Conservation (phyloP, 371 early-diverging fungal genomes). For the Apophysomyces ossiformis region DNA sequence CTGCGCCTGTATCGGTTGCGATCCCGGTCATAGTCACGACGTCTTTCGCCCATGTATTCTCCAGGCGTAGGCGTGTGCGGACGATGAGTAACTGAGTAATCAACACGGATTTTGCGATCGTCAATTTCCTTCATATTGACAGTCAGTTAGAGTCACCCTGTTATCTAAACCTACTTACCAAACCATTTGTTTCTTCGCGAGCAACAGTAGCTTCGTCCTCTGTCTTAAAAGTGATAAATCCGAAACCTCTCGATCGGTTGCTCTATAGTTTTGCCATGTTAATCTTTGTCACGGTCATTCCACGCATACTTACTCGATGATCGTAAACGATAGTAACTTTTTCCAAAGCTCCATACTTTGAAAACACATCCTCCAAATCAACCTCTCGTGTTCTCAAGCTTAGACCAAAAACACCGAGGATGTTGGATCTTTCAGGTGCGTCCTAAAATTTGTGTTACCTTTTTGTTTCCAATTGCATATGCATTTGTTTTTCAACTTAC, state of each 20-base stretch:
- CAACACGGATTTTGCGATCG: constrained; percentile 80
- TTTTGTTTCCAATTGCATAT: neutral
- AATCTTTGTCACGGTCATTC: neutral
- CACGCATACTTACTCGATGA: constrained; percentile 51
- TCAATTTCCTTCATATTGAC: constrained; percentile 56
- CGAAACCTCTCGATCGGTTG: constrained; percentile 73
- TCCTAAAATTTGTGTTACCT: constrained; percentile 23
- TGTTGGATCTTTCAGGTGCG: constrained; percentile 58
- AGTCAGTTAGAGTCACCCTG: neutral
- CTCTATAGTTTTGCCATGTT: constrained; percentile 20
- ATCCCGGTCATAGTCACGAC: constrained; percentile 27
- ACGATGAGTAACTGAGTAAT: constrained; percentile 71
- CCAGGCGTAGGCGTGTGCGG: constrained; percentile 77
- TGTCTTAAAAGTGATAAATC: constrained; percentile 84
- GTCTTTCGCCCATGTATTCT: constrained; percentile 67
- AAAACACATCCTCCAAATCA: constrained; percentile 74
- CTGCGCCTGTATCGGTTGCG: constrained; percentile 21
- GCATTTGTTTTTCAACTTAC: constrained; percentile 19
- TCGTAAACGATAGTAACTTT: constrained; percentile 66
- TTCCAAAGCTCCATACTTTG: constrained; percentile 65
- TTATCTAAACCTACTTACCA: constrained; percentile 14
- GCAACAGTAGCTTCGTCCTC: constrained; percentile 81
- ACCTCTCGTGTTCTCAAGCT: constrained; percentile 70
- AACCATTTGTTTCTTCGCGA: constrained; percentile 65
- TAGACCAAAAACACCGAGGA: constrained; percentile 84